These are phyloP conservation scores for Neurospora sp. DNA, from an alignment of 495 filamentous ascomycete species.

Conservation along the genomic window DNA sequence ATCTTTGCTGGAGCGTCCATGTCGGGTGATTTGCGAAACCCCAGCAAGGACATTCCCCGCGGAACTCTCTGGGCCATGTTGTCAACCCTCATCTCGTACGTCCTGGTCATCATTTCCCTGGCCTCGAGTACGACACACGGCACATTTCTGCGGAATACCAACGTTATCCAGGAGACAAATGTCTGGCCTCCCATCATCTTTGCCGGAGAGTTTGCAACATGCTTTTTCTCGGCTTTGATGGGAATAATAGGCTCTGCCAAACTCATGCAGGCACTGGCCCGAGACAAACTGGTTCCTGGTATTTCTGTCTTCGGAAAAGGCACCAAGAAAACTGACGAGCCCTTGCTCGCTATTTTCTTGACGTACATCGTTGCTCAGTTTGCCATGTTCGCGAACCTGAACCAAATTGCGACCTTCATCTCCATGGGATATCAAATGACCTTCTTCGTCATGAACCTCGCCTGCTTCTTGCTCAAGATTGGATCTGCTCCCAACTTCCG, in stretches of 20 bases:
- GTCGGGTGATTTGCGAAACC: conserved; percentile 77
- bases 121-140: conserved; percentile 64
- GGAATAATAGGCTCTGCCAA: conserved; percentile 84
- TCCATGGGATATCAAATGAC: conserved; percentile 80
- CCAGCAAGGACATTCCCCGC: conserved; percentile 74
- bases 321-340: conserved; percentile 64
- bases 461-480: conserved; percentile 80
- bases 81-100: conserved; percentile 66
- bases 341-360: conserved; percentile 63
- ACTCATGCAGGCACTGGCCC: conserved; percentile 72
- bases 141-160: conserved; percentile 64
- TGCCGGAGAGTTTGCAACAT: conserved; percentile 70
- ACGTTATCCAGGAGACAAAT: conserved; percentile 72
- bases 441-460: conserved; percentile 70
- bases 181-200: conserved; percentile 62
- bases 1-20: conserved; percentile 74
- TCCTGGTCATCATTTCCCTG: conserved; percentile 70
- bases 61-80: conserved; percentile 70
- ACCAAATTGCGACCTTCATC: conserved; percentile 78
- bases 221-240: conserved; percentile 80
- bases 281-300: conserved; percentile 71
- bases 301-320: conserved; percentile 67
- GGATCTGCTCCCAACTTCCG: conserved; percentile 90
- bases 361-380: conserved; percentile 69
- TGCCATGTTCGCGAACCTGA: conserved; percentile 76